Evolutionary conservation across 1,139 yeast genomes (phyloP).

Genomic region (Blastobotrys raffinosifermentans): DNA sequence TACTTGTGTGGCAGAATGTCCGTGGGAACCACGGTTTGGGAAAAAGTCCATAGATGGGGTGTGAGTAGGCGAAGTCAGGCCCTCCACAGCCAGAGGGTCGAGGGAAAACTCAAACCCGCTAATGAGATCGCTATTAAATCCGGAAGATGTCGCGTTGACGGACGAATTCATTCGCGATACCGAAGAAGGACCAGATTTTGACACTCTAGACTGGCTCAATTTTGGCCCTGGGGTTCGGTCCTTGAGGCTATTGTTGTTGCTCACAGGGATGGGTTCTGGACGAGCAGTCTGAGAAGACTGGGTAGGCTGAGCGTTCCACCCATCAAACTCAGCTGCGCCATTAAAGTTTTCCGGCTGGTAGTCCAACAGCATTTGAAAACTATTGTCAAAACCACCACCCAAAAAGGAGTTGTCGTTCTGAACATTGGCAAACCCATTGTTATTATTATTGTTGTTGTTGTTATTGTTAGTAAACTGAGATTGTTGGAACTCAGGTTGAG

Average conservation of each 20-base stretch:
- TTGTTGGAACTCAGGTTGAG: too few relatives aligned
- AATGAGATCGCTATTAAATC: constrained; percentile 2
- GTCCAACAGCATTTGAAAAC: background rate
- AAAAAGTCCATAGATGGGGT: constrained; percentile 18
- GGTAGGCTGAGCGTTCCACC: background rate
- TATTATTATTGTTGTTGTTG: too few relatives aligned
- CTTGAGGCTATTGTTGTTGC: background rate
- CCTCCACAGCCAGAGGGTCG: constrained; percentile 31
- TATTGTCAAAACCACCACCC: background rate
- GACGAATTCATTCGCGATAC: constrained; percentile 1
- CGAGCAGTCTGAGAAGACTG: background rate
- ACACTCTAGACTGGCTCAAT: background rate
- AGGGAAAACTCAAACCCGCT: constrained; percentile 27
- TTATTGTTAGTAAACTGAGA: too few relatives aligned
- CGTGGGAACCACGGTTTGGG: background rate
- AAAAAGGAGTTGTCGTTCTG: too few relatives aligned
- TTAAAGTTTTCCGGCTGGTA: constrained; percentile 1
- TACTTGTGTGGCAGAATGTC: constrained; percentile 7
- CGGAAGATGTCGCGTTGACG: too few relatives aligned
- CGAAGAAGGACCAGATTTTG: background rate
- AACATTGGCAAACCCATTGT: too few relatives aligned
- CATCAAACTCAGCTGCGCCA: constrained; percentile 2
- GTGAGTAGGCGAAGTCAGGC: constrained; percentile 19
- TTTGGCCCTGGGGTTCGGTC: too few relatives aligned
- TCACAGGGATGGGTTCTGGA: background rate